phyloP scores from a whole-genome alignment of 305 asterid genomes.

The Fraxinus floribunda region DNA sequence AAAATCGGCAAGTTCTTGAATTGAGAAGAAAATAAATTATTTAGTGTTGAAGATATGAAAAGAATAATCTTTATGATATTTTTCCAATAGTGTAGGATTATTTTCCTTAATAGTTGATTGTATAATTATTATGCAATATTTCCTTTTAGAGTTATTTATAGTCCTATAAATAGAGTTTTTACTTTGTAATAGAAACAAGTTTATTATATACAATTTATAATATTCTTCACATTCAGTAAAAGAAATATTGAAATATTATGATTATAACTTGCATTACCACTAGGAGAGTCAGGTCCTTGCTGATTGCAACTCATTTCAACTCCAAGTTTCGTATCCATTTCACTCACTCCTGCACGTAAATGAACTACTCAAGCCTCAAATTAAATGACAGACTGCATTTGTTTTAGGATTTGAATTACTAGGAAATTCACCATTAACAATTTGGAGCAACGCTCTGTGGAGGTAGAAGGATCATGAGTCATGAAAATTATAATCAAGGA shows the following conservation, averaged over 20 bases:
- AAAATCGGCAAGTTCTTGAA: conserved; percentile 11
- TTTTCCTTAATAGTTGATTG: no score
- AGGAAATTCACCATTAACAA: neutral
- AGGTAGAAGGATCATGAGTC: neutral
- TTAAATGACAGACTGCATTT: neutral
- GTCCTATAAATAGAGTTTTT: no score
- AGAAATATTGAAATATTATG: conserved; percentile 16
- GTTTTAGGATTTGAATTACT: neutral
- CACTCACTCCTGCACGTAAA: conserved; percentile 22
- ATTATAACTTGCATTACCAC: conserved; percentile 37
- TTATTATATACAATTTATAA: no score
- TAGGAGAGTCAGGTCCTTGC: conserved; percentile 30
- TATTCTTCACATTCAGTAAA: no score
- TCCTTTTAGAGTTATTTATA: no score
- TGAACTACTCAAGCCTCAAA: neutral
- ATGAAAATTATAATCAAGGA: neutral
- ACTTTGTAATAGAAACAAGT: no score
- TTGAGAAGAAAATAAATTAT: conserved; percentile 2
- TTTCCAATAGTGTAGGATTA: no score
- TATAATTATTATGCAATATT: no score
- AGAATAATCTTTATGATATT: no score
- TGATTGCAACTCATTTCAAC: conserved; percentile 26
- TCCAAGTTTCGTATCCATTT: conserved; percentile 12
- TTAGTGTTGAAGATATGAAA: no score
- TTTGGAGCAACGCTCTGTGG: neutral